Base-by-base conservation (phyloP, 139 green algal species). In the Cymbomonas tetramitiformis region DNA sequence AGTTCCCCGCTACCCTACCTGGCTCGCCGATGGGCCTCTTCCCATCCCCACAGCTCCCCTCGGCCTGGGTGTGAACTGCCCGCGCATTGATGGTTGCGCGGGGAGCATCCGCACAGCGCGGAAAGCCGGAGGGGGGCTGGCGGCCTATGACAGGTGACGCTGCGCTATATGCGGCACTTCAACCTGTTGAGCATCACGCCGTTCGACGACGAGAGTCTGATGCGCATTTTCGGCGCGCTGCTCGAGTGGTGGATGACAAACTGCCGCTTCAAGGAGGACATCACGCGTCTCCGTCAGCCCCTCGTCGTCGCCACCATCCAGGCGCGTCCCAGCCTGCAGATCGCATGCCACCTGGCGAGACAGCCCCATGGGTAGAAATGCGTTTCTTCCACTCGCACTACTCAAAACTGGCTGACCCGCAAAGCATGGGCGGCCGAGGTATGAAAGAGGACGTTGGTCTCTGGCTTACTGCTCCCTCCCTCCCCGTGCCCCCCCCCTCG, bases 91-190 rank as follows among this genome's bases (percentile, higher is more conserved):
- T 23, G 66, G 70, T 18, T 70, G 77, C 38, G 65, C 75, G n/a
- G 62, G 72, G 2, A 72, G 74, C 56, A 83, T 76, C 49, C 65
- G n/a, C n/a, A n/a, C n/a, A n/a, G n/a, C n/a, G n/a, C n/a, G n/a
- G n/a, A n/a, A n/a, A n/a, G n/a, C n/a, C n/a, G n/a, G n/a, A n/a
- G n/a, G n/a, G n/a, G n/a, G n/a, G n/a, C n/a, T n/a, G n/a, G n/a
- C n/a, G n/a, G n/a, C n/a, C n/a, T n/a, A n/a, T n/a, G n/a, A n/a
- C n/a, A 81, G 32, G 61, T 90, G 21, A 79, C 75, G 15, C 61
- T 77, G 1, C 67, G 81, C 52, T 87, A 90, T 67, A 56, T 83
- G 19, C 70, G 83, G 0, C 83, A 93, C 65, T 90, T 90, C 76
- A 86, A 70, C 4, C 73, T 85, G 67, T 73, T 93, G 38, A 78